Evolutionary conservation across 2,329 filamentous ascomycete species (phyloP).

Genomic region (Geosmithia flava): DNA sequence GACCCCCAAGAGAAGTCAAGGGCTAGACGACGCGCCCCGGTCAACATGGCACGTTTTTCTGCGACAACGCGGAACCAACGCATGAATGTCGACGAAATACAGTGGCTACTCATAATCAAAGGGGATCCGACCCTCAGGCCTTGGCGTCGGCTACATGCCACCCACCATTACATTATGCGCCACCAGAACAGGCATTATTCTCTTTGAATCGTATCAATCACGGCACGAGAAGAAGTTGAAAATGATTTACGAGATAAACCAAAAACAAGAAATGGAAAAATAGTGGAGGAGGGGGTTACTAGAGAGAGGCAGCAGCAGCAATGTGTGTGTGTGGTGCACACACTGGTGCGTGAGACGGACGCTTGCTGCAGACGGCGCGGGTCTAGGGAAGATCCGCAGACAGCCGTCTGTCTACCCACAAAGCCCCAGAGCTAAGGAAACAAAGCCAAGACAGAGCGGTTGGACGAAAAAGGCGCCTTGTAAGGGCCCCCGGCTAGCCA

Average conservation of each 20-base stretch:
- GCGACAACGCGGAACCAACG: background rate
- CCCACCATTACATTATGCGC: background rate
- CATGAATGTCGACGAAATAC: background rate
- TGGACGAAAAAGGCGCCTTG: slow-evolving; percentile 1
- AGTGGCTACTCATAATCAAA: background rate
- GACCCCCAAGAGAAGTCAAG: too few species aligned
- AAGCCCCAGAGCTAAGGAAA: background rate
- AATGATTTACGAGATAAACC: background rate
- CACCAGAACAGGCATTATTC: background rate
- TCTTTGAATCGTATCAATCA: too few species aligned
- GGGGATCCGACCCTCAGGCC: background rate
- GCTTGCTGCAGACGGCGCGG: slow-evolving; percentile 2
- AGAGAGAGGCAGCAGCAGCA: background rate
- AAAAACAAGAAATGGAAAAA: background rate
- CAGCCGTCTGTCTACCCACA: background rate
- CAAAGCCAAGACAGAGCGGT: background rate
- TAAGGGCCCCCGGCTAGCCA: background rate
- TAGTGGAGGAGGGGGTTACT: background rate
- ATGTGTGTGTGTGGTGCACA: too few species aligned
- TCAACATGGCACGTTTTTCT: background rate
- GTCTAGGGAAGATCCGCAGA: slow-evolving; percentile 1
- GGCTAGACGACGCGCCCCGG: background rate
- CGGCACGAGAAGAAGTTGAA: too few species aligned
- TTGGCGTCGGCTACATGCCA: background rate
- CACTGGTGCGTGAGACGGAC: background rate